These are phyloP conservation scores for Mucor ambiguus DNA, from an alignment of 371 early-diverging fungal species.

Conservation along the genomic window DNA sequence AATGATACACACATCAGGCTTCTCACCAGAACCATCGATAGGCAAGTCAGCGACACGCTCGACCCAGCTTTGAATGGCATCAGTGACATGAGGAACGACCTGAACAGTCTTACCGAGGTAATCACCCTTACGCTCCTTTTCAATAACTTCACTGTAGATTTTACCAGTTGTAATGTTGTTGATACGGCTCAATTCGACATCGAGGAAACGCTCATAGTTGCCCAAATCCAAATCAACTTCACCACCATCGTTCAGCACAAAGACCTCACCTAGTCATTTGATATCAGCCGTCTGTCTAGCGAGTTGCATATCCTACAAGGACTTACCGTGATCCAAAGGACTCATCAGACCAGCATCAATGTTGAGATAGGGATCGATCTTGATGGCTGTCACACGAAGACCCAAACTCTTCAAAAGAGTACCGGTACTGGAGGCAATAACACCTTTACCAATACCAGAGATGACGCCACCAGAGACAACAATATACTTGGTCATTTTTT, in stretches of 20 bases:
- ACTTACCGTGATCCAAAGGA: slow-evolving; percentile 95
- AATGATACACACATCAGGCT: slow-evolving; percentile 98
- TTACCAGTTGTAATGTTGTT: slow-evolving; percentile 99
- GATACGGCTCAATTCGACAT: slow-evolving; percentile 88
- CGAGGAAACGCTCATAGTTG: slow-evolving; percentile 98
- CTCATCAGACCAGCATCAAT: slow-evolving; percentile 98
- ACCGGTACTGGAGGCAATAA: slow-evolving; percentile 97
- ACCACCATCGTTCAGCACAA: slow-evolving; percentile 98
- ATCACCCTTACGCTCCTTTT: slow-evolving; percentile 89
- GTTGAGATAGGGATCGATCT: slow-evolving; percentile 99
- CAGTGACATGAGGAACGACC: slow-evolving; percentile 97
- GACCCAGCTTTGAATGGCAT: slow-evolving; percentile 97
- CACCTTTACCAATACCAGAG: slow-evolving; percentile 99
- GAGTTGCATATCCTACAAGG: background rate
- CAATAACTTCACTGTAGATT: slow-evolving; percentile 95
- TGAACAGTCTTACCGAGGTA: slow-evolving; percentile 99
- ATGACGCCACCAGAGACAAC: slow-evolving; percentile 98
- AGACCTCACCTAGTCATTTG: slow-evolving; percentile 87
- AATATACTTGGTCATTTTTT: slow-evolving; percentile 86
- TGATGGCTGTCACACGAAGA: slow-evolving; percentile 95
- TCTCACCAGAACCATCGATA: slow-evolving; percentile 81
- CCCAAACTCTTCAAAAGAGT: slow-evolving; percentile 94
- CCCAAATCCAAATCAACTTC: slow-evolving; percentile 99
- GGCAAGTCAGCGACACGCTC: slow-evolving; percentile 90
- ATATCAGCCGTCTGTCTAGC: background rate